phyloP scores from a whole-genome alignment of 2,329 filamentous ascomycete species.

The Monilinia polystroma region DNA sequence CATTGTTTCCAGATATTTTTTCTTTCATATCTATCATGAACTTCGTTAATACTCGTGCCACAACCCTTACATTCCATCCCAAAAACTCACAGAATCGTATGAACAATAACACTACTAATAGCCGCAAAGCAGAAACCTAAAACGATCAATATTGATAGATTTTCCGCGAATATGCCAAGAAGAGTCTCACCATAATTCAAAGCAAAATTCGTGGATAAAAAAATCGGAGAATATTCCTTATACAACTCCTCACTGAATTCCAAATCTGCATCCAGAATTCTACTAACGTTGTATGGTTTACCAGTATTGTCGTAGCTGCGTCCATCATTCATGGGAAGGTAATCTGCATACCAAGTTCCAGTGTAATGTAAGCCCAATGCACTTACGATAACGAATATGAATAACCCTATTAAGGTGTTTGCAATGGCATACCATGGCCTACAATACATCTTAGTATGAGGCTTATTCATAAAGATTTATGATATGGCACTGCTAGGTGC shows the following conservation, averaged over 20 bases:
- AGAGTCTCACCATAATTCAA: slow-evolving; percentile 48
- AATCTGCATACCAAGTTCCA: slow-evolving; percentile 57
- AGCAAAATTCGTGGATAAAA: slow-evolving; percentile 59
- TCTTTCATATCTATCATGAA: slow-evolving; percentile 34
- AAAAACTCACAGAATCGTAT: slow-evolving; percentile 54
- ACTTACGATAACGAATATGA: no score
- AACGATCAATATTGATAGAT: not conserved
- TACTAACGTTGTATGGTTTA: slow-evolving; percentile 56
- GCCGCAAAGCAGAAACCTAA: slow-evolving; percentile 54
- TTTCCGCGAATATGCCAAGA: not conserved
- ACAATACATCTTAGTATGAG: no score
- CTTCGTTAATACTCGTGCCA: slow-evolving; percentile 48
- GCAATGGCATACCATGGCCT: no score
- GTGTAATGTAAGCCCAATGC: no score
- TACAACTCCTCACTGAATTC: slow-evolving; percentile 63
- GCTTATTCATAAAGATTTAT: no score
- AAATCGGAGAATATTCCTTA: slow-evolving; percentile 39
- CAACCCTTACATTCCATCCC: not conserved
- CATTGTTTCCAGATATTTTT: not conserved
- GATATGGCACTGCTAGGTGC: no score
- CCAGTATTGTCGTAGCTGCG: slow-evolving; percentile 58
- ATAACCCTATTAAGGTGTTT: no score
- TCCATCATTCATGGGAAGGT: slow-evolving; percentile 48
- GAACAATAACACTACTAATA: slow-evolving; percentile 58
- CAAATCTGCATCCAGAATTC: slow-evolving; percentile 56